These are phyloP conservation scores for Pythium rhizo-oryzae DNA, from an alignment of 352 stramenopile genomes.

Conservation along the genomic window DNA sequence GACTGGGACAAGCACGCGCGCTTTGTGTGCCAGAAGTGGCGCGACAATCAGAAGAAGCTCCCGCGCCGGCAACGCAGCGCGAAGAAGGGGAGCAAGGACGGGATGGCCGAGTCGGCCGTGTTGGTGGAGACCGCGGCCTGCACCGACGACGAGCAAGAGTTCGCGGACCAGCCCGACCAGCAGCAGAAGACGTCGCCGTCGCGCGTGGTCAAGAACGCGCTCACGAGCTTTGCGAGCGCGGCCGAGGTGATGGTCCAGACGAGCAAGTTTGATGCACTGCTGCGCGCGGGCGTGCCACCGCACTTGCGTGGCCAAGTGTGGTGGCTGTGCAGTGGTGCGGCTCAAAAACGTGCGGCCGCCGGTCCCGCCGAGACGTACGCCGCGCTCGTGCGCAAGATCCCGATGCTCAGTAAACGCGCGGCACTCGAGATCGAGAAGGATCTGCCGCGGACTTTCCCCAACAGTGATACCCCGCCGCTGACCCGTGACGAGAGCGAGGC, in stretches of 20 bases:
- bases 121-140: not conserved
- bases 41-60: constrained; percentile 66
- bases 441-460: constrained; percentile 81
- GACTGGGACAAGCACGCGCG: constrained; percentile 46
- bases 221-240: constrained; percentile 52
- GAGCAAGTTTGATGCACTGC: constrained; percentile 65
- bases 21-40: constrained; percentile 72
- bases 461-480: constrained; percentile 15
- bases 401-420: constrained; percentile 63
- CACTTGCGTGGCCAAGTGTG: constrained; percentile 74
- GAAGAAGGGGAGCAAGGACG: not conserved
- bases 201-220: constrained; percentile 48
- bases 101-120: constrained; percentile 17
- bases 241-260: constrained; percentile 55
- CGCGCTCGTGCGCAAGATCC: constrained; percentile 50
- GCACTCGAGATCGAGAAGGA: constrained; percentile 91
- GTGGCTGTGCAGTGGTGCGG: constrained; percentile 80
- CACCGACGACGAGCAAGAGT: constrained; percentile 1
- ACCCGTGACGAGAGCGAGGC: constrained; percentile 21
- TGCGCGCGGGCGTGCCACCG: constrained; percentile 67
- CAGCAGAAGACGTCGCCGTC: constrained; percentile 29
- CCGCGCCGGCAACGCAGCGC: not conserved
- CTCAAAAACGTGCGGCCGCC: constrained; percentile 43
- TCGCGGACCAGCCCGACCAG: too few species aligned
- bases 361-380: constrained; percentile 49